Conservation (phyloP, 352 stramenopile species). For the Blastocystis sp. region DNA sequence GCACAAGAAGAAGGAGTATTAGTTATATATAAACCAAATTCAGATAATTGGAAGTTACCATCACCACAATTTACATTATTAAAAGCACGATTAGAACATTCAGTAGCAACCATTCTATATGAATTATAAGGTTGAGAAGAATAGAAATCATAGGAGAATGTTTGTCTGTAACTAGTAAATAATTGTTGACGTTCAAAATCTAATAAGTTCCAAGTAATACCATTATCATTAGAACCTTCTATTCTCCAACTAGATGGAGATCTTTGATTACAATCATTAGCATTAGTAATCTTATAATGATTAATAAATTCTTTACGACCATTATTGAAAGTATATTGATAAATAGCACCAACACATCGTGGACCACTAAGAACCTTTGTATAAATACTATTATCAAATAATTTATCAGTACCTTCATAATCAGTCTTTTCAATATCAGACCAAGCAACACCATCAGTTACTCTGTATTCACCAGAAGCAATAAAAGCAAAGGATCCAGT, state of each 20-base stretch:
- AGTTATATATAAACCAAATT: no score
- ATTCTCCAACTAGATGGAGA: slow-evolving; percentile 2
- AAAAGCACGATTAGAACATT: background rate
- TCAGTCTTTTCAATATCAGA: background rate
- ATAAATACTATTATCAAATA: background rate
- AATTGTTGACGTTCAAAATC: background rate
- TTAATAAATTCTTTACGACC: slow-evolving; percentile 11
- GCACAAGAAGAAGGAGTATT: no score
- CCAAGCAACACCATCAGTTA: background rate
- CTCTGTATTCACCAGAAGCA: no score
- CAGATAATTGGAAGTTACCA: no score
- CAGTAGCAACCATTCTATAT: slow-evolving; percentile 3
- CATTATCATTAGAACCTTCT: slow-evolving; percentile 1
- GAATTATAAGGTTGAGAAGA: slow-evolving; percentile 7
- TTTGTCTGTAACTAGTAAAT: background rate
- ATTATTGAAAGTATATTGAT: background rate
- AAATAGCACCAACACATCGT: no score
- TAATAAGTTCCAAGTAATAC: background rate
- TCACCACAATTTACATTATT: no score
- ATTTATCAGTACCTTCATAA: background rate
- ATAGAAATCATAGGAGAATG: slow-evolving; percentile 4
- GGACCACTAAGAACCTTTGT: background rate
- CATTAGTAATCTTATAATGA: slow-evolving; percentile 1
- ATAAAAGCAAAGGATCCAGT: no score
- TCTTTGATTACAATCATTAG: slow-evolving; percentile 1